Conservation (phyloP, 768 basidiomycete species). For the Podaxis sp. region DNA sequence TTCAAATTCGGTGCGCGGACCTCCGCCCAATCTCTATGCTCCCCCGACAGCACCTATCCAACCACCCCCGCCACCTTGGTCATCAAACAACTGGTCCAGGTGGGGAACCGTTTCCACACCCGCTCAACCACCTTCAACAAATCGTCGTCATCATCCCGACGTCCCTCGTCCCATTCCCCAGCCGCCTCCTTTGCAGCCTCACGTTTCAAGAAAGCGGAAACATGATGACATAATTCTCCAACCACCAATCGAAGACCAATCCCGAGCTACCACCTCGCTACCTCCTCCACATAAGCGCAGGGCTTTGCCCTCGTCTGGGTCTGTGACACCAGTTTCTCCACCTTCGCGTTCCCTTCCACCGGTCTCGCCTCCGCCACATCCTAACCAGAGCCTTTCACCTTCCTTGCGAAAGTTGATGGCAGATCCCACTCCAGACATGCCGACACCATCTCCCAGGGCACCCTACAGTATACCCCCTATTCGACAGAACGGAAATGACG, state of each 20-base stretch:
- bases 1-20: conserved; percentile 12
- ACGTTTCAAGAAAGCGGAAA: conserved; percentile 41
- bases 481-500: conserved; percentile 19
- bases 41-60: conserved; percentile 9
- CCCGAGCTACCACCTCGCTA: conserved; percentile 20
- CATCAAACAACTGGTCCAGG: conserved; percentile 22
- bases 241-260: conserved; percentile 21
- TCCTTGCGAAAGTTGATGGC: conserved; percentile 57
- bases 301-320: conserved; percentile 19
- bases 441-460: conserved; percentile 31
- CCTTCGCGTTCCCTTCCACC: conserved; percentile 12
- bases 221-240: conserved; percentile 32
- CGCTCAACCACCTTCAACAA: conserved; percentile 39
- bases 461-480: conserved; percentile 29
- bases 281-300: conserved; percentile 21
- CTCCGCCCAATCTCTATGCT: conserved; percentile 7
- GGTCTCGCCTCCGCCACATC: conserved; percentile 26
- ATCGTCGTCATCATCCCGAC: conserved; percentile 13
- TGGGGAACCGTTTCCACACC: conserved; percentile 45
- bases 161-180: background rate
- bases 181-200: conserved; percentile 28
- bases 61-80: conserved; percentile 40
- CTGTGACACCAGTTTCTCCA: conserved; percentile 24
- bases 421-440: conserved; percentile 45
- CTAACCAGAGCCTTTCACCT: conserved; percentile 50